Evolutionary conservation across 2,329 filamentous ascomycete species (phyloP), one percentile per base, ranked within the genome.

Genomic region (Pseudogymnoascus sp.): DNA sequence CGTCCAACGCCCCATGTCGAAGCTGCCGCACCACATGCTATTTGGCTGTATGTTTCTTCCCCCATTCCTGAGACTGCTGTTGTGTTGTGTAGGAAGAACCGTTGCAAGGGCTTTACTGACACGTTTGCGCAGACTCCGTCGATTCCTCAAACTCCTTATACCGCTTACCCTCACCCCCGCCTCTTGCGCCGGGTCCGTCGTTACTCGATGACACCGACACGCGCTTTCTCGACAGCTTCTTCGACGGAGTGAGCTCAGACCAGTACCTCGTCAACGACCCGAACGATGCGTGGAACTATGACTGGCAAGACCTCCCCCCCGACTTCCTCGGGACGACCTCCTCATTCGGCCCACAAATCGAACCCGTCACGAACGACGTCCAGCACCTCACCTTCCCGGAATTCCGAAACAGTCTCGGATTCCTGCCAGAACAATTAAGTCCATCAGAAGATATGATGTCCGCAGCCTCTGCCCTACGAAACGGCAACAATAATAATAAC

Each of bases 281-380:
- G 66, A 80, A 80, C 51, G 81, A 83, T 39, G 77, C 78, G 67
- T 81, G 78, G 68, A 80, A 73, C 69, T 79, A 81, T 42, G 75
- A 77, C 63, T 86, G 83, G 83, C 73, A 79, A 57, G 83, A 85
- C 64, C 76, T 88, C 18, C 86, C 86, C 4, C 86, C 86, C 1
- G 80, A 80, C 60, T 85, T 89, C 67, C 83, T 89, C 76, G 86
- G 86, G 61, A 84, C 86, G 11, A 78, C 83, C 1, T 87, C 86
- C 18, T 87, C 85, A 2, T 83, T 83, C 67, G 85, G 85, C 16
- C 80, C 83, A 60, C 81, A 83, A 37, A 75, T 34, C 7, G 54
- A 60, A 34, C 54, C 29, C 2, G 54, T 60, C 11, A 60, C 29
- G 5, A 60, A 60, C 54, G 54, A 60, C 5, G 7, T 36, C 34